phyloP scores from a whole-genome alignment of 2,329 filamentous ascomycete species.

The Verticillium albo-atrum region DNA sequence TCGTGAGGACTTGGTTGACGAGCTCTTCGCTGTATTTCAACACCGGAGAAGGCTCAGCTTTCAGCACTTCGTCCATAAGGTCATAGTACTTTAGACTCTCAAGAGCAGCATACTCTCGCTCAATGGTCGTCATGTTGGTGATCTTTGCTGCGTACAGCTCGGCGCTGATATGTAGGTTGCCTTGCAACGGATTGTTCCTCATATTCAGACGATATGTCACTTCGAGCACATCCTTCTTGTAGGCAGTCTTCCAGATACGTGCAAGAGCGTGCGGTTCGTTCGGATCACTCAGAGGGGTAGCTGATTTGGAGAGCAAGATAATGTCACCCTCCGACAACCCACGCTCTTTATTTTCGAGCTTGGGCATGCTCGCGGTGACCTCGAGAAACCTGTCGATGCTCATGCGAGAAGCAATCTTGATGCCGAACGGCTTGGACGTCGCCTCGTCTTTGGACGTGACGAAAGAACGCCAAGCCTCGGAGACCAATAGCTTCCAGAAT shows the following conservation, averaged over 20 bases:
- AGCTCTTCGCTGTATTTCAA: conserved; percentile 74
- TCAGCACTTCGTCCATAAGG: conserved; percentile 85
- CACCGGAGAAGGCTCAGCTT: conserved; percentile 84
- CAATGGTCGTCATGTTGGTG: conserved; percentile 88
- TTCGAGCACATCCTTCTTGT: conserved; percentile 78
- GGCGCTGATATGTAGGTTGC: conserved; percentile 62
- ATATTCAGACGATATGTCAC: conserved; percentile 81
- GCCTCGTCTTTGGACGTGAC: conserved; percentile 86
- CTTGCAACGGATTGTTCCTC: conserved; percentile 55
- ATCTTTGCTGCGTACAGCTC: conserved; percentile 76
- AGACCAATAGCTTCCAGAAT: conserved; percentile 83
- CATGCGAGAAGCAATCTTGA: conserved; percentile 82
- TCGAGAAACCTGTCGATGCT: conserved; percentile 93
- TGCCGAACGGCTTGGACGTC: conserved; percentile 73
- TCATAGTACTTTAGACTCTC: conserved; percentile 94
- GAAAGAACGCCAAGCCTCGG: conserved; percentile 95
- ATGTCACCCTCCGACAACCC: conserved; percentile 81
- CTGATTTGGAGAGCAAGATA: conserved; percentile 72
- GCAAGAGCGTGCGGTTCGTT: conserved; percentile 78
- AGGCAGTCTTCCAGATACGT: conserved; percentile 72
- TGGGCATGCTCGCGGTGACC: conserved; percentile 77
- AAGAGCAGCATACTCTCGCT: conserved; percentile 90
- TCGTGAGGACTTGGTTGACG: conserved; percentile 63
- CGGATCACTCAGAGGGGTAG: conserved; percentile 62
- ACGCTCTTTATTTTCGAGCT: conserved; percentile 65